Evolutionary conservation across 495 filamentous ascomycete species (phyloP), one percentile per base, ranked within the genome.

Genomic region (Neurospora intermedia): DNA sequence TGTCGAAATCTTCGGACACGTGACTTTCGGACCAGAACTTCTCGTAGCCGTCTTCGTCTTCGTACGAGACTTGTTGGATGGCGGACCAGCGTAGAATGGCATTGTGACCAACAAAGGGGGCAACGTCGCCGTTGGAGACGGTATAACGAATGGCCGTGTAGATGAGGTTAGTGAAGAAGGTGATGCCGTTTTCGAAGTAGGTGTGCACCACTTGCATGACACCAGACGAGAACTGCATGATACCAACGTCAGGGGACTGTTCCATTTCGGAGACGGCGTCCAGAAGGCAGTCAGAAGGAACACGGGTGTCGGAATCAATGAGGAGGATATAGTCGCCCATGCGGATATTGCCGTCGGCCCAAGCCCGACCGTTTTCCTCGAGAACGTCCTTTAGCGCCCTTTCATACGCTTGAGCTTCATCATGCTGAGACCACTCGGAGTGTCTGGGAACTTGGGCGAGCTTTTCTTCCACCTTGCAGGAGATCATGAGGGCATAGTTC

Each of bases 1-100:
- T 93, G 75, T 94, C 92, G 77, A 94, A 94, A 76, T 94, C 92
- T 76, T 94, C 92, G 7, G 92, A 94, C 45, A 94, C 92, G 78
- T 91, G 91, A 35, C 86, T 87, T 80, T 94, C 92, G 0, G 92
- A 94, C 92, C 92, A 94, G 82, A 90, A 94, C 81, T 93, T 94
- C 78, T 93, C 85, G 59, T 91, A 89, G 31, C 90, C 90, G 70
- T 91, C 87, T 74, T 89, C 87, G 43, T 88, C 87, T 76, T 84
- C 76, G 82, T 93, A 94, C 15, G 88, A 88, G 62, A 94, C 89
- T 72, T 92, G 86, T 79, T 94, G 92, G 69, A 94, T 88, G 69
- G 92, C 92, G 69, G 87, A 86, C 92, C 92, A 94, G 72, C 92
- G 88, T 46, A 94, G 87, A 72, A 94, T 87, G 69, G 92, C 92